Percentiles rank a stretch among this genome's conserved stretches.
Evolutionary conservation across 75 land plant species (phyloP).

Genomic region (Sequoiadendron giganteum): DNA sequence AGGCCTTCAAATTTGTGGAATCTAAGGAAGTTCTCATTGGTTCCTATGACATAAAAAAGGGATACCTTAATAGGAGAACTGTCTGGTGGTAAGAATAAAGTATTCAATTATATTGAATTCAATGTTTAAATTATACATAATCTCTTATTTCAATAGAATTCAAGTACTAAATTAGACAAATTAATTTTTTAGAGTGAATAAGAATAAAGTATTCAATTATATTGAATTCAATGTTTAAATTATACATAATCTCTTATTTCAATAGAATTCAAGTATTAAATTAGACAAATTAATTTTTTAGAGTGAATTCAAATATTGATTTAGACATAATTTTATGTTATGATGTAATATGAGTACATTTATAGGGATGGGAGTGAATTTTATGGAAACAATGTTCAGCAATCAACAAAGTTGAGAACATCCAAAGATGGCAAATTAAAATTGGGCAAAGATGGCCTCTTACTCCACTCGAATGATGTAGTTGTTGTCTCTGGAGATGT

Average conservation of each 20-base stretch:
- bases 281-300: too few relatives aligned
- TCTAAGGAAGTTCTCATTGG: conserved; percentile 22
- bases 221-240: too few relatives aligned
- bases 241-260: too few relatives aligned
- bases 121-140: too few relatives aligned
- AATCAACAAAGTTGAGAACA: conserved; percentile 40
- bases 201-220: too few relatives aligned
- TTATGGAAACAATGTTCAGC: conserved; percentile 47
- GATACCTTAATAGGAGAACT: too few relatives aligned
- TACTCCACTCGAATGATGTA: conserved; percentile 39
- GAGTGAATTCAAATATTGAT: too few relatives aligned
- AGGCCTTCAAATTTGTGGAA: conserved; percentile 45
- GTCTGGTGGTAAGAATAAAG: conserved; percentile 44
- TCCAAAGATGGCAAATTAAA: conserved; percentile 60
- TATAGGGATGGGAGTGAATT: conserved; percentile 77
- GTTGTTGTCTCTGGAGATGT: conserved; percentile 59
- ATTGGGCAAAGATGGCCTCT: conserved; percentile 42
- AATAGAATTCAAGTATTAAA: too few relatives aligned
- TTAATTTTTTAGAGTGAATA: too few relatives aligned
- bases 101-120: neutral
- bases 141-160: too few relatives aligned
- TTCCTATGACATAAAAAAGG: conserved; percentile 17
- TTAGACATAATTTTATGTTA: too few relatives aligned
- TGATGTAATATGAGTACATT: neutral
- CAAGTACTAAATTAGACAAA: too few relatives aligned